These are phyloP conservation scores for Juglanconis juglandina DNA, from an alignment of 2,329 filamentous ascomycete species.

Conservation along the genomic window DNA sequence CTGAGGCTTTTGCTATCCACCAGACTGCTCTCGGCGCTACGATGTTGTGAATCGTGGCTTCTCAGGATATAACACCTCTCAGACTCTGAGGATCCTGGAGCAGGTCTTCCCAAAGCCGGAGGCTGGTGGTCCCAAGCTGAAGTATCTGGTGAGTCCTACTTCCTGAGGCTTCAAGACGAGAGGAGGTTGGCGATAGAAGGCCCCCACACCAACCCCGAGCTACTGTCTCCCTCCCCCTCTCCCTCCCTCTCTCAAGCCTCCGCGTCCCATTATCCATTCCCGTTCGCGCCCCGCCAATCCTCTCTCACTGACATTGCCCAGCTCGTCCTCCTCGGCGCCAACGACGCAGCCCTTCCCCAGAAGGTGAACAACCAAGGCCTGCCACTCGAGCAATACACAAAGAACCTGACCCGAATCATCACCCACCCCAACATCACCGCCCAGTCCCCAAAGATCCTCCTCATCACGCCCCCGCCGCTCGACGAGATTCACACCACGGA, in stretches of 20 bases:
- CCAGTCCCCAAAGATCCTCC: slow-evolving; percentile 69
- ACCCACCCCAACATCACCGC: slow-evolving; percentile 65
- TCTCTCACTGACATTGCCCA: slow-evolving; percentile 31
- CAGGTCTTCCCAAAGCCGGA: slow-evolving; percentile 67
- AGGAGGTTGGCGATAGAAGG: no score
- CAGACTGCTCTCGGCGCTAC: slow-evolving; percentile 71
- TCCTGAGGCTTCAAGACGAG: not conserved
- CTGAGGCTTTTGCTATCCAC: not conserved
- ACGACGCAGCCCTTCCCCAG: slow-evolving; percentile 73
- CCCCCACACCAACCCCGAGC: no score
- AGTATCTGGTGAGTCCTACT: slow-evolving; percentile 57
- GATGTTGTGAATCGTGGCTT: slow-evolving; percentile 89
- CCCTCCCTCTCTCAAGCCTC: not conserved
- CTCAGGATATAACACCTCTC: slow-evolving; percentile 78
- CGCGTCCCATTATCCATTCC: slow-evolving; percentile 11
- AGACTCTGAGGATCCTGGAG: slow-evolving; percentile 67
- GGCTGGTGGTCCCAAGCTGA: slow-evolving; percentile 54
- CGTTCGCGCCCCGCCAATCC: not conserved
- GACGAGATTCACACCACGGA: slow-evolving; percentile 66
- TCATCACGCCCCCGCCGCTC: slow-evolving; percentile 79
- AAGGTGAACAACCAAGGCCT: slow-evolving; percentile 69
- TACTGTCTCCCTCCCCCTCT: no score
- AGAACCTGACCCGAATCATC: slow-evolving; percentile 70
- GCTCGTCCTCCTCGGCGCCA: slow-evolving; percentile 83
- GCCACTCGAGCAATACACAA: slow-evolving; percentile 68